Base-by-base conservation (phyloP, 345 rosid species). In the Bruguiera sexangula region DNA sequence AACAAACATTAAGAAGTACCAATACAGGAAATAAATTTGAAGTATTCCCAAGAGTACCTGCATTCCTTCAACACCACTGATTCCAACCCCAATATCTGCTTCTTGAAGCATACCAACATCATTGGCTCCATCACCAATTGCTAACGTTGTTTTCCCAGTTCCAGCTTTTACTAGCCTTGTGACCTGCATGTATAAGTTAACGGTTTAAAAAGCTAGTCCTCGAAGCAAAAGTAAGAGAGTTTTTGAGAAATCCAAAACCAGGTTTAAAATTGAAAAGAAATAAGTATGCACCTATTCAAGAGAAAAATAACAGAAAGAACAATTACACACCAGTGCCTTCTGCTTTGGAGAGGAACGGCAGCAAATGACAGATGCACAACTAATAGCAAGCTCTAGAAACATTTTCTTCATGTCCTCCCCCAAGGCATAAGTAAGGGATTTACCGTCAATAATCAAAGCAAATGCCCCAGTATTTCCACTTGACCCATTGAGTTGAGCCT, bases 41-140 rank as follows among this genome's bases (percentile, higher is more conserved):
- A 24, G 16, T 8, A 56, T 21, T 6, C 59, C 6, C 26, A 21
- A 59, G 36, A 21, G 56, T 67, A 93, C 97, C 96, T 94, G 98
- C 98, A 94, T 94, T 76, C 98, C 98, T 88, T 94, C 98, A 24
- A 89, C 96, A 31, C 98, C 98, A 71, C 97, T 94, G 60, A 94
- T 94, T 53, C 98, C 98, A 30, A 94, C 55, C 39, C 98, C 98
- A 43, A 94, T 85, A 72, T 94, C 98, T 60, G 98, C 98, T 81
- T 94, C 98, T 73, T 91, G 98, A 70, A 94, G 98, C 98, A 94
- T 94, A 63, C 98, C 98, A 53, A 94, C 98, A 71, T 94, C 98
- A 73, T 94, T 94, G 21, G 98, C 98, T 48, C 98, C 98, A 80
- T 94, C 98, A 59, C 98, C 98, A 48, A 94, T 87, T 7, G 94